Conservation (phyloP, 2,329 filamentous ascomycete species). For the Pseudovirgaria hyperparasitica region DNA sequence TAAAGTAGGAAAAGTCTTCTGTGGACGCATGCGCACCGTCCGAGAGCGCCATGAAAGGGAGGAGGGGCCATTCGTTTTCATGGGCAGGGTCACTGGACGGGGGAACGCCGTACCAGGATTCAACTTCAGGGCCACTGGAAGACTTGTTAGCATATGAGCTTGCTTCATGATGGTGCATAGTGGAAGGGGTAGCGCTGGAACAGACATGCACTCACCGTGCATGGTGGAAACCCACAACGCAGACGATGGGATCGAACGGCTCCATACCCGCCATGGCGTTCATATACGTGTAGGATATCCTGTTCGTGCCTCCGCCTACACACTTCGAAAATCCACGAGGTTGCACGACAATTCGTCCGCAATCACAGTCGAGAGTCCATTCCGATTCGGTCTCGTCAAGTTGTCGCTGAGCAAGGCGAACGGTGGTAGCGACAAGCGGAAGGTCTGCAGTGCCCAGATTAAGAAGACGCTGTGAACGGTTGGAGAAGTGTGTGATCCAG, state of each 20-base stretch:
- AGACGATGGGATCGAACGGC: conserved; percentile 34
- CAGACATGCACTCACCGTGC: conserved; percentile 23
- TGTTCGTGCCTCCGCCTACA: too few species aligned
- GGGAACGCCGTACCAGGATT: conserved; percentile 72
- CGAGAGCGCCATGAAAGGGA: conserved; percentile 94
- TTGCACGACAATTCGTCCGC: too few species aligned
- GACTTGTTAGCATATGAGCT: conserved; percentile 5
- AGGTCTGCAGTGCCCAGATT: too few species aligned
- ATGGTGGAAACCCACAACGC: conserved; percentile 42
- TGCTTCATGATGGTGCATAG: not conserved
- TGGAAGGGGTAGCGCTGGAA: conserved; percentile 2
- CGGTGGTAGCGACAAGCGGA: too few species aligned
- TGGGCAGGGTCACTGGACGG: conserved; percentile 65
- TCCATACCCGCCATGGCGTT: conserved; percentile 8
- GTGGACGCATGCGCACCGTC: conserved; percentile 90
- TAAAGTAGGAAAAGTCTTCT: conserved; percentile 99
- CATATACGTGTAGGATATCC: too few species aligned
- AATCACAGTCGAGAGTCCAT: too few species aligned
- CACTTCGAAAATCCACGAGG: too few species aligned
- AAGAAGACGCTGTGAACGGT: too few species aligned
- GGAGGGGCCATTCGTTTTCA: conserved; percentile 78
- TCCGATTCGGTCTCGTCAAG: too few species aligned
- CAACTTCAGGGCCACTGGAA: conserved; percentile 72
- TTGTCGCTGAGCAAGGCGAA: too few species aligned
- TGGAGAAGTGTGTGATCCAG: too few species aligned